Conservation (phyloP, 345 rosid genomes). For the Raphanus raphanistrum region DNA sequence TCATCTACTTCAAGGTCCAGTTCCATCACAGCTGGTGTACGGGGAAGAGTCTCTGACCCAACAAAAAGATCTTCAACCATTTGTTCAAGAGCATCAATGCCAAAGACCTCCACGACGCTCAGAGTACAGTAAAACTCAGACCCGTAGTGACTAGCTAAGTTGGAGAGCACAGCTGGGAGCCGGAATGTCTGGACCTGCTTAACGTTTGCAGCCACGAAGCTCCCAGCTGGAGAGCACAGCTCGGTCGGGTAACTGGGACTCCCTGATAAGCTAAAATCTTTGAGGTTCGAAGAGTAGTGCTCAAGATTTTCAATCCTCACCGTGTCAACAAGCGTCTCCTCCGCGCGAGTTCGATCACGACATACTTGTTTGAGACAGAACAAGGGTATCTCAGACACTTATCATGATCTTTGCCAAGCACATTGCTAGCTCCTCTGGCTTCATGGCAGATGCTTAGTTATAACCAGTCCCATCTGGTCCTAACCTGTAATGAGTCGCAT, state of each 20-base stretch:
- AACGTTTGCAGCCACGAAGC: conserved; percentile 65
- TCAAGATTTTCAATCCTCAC: conserved; percentile 85
- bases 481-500: background rate
- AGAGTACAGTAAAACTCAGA: conserved; percentile 87
- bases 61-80: conserved; percentile 93
- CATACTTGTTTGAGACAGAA: conserved; percentile 68
- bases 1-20: conserved; percentile 2
- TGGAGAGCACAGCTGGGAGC: too few species aligned
- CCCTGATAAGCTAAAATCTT: conserved; percentile 72
- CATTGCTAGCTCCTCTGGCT: conserved; percentile 72
- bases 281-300: conserved; percentile 80
- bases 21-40: conserved; percentile 46
- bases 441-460: conserved; percentile 49
- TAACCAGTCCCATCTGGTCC: background rate
- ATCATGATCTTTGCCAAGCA: conserved; percentile 64
- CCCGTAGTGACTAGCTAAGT: conserved; percentile 74
- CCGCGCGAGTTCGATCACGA: conserved; percentile 75
- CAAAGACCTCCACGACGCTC: conserved; percentile 75
- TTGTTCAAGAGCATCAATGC: conserved; percentile 82
- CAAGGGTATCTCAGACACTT: conserved; percentile 74
- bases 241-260: conserved; percentile 78
- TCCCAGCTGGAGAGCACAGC: conserved; percentile 58
- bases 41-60: conserved; percentile 41
- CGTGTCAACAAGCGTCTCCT: conserved; percentile 84
- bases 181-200: conserved; percentile 45